Percentiles rank a stretch among this genome's conserved stretches.
These are phyloP conservation scores for Cyclaneusma minus DNA, from an alignment of 2,329 filamentous ascomycete genomes.

Conservation along the genomic window DNA sequence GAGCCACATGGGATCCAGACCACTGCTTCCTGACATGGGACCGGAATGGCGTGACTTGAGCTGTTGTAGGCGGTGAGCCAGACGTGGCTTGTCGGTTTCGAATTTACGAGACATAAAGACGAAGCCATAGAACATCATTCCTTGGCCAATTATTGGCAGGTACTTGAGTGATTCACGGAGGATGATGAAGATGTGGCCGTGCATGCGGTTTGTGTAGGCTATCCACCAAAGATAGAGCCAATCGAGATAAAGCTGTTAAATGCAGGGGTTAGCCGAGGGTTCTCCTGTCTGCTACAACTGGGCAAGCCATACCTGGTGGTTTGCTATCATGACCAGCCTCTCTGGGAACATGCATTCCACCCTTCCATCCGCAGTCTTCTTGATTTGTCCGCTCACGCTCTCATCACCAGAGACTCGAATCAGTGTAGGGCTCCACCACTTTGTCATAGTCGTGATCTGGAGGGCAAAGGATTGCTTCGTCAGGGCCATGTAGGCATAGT, in stretches of 20 bases:
- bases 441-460: constrained; percentile 62
- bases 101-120: constrained; percentile 88
- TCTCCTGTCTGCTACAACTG: background rate
- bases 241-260: constrained; percentile 62
- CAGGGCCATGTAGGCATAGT: constrained; percentile 74
- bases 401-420: constrained; percentile 74
- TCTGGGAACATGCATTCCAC: constrained; percentile 70
- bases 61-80: constrained; percentile 58
- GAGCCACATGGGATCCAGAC: constrained; percentile 74
- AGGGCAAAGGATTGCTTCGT: constrained; percentile 77
- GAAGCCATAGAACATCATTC: constrained; percentile 77
- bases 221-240: constrained; percentile 93
- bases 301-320: constrained; percentile 48
- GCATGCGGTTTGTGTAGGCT: constrained; percentile 66
- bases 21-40: constrained; percentile 34
- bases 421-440: constrained; percentile 75
- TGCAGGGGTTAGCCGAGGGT: constrained; percentile 12
- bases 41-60: constrained; percentile 42
- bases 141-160: constrained; percentile 64
- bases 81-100: constrained; percentile 60
- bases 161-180: constrained; percentile 75
- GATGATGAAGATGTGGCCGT: constrained; percentile 81
- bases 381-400: constrained; percentile 62
- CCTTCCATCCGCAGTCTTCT: constrained; percentile 52
- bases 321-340: constrained; percentile 69